phyloP scores from a whole-genome alignment of 2,329 filamentous ascomycete genomes.

The Drechslerella dactyloides region DNA sequence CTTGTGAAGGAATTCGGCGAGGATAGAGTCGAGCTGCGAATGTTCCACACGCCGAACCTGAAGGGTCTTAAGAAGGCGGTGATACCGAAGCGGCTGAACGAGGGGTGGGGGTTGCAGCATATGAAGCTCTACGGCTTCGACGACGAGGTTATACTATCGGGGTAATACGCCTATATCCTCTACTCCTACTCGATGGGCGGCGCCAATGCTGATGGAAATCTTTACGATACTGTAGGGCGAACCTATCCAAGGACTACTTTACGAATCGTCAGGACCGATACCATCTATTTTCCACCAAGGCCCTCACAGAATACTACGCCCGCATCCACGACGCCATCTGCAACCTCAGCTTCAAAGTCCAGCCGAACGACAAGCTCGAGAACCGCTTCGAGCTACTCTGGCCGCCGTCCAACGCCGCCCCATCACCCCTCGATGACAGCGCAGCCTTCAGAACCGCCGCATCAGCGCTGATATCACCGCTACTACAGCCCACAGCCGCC shows the following conservation, averaged over 20 bases:
- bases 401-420: slow-evolving; percentile 75
- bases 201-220: neutral
- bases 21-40: slow-evolving; percentile 85
- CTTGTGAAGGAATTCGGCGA: slow-evolving; percentile 83
- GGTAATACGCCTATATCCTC: slow-evolving; percentile 62
- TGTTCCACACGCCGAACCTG: slow-evolving; percentile 98
- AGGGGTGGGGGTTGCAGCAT: slow-evolving; percentile 97
- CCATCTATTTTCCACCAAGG: slow-evolving; percentile 81
- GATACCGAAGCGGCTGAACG: slow-evolving; percentile 88
- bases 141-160: slow-evolving; percentile 92
- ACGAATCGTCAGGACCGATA: slow-evolving; percentile 95
- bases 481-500: slow-evolving; percentile 66
- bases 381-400: slow-evolving; percentile 71
- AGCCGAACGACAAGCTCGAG: slow-evolving; percentile 65
- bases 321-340: slow-evolving; percentile 77
- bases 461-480: slow-evolving; percentile 69
- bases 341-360: slow-evolving; percentile 79
- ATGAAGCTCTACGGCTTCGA: slow-evolving; percentile 99
- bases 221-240: slow-evolving; percentile 66
- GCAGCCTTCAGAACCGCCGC: slow-evolving; percentile 73
- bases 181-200: neutral
- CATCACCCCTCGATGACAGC: slow-evolving; percentile 75
- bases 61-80: slow-evolving; percentile 83
- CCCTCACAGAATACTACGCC: slow-evolving; percentile 82
- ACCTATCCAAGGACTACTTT: slow-evolving; percentile 92